These are phyloP conservation scores for Lyophyllum semitale DNA, from an alignment of 768 basidiomycete species.

Conservation along the genomic window DNA sequence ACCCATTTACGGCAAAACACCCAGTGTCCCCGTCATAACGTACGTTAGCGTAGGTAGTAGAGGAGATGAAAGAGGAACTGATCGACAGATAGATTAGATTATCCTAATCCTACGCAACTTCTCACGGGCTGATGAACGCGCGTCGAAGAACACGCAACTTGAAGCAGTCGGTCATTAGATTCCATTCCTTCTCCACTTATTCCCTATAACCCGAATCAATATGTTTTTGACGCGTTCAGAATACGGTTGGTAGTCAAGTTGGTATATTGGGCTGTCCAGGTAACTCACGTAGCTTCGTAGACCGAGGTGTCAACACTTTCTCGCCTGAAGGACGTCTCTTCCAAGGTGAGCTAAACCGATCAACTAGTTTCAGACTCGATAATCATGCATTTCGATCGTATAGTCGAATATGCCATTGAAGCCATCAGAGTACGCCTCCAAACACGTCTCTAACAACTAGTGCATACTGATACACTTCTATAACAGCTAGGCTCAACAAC, in stretches of 20 bases:
- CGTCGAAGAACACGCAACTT: conserved; percentile 44
- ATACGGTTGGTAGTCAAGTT: conserved; percentile 62
- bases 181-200: conserved; percentile 22
- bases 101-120: conserved; percentile 22
- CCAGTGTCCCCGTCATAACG: too few species aligned
- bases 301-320: conserved; percentile 98
- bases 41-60: too few species aligned
- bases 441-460: not conserved
- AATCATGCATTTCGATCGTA: conserved; percentile 17
- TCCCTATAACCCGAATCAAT: conserved; percentile 20
- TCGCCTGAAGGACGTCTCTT: conserved; percentile 98
- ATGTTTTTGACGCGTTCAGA: conserved; percentile 97
- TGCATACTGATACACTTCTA: conserved; percentile 4
- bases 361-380: conserved; percentile 1
- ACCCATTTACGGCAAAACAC: not conserved
- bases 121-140: conserved; percentile 47
- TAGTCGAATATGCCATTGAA: conserved; percentile 98
- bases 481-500: conserved; percentile 94
- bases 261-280: not conserved
- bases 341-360: conserved; percentile 68
- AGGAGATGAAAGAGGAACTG: not conserved
- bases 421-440: conserved; percentile 83
- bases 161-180: conserved; percentile 25
- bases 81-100: conserved; percentile 36
- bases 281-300: conserved; percentile 36